Base-by-base conservation (phyloP, 352 stramenopile species). In the Pythium insidiosum region DNA sequence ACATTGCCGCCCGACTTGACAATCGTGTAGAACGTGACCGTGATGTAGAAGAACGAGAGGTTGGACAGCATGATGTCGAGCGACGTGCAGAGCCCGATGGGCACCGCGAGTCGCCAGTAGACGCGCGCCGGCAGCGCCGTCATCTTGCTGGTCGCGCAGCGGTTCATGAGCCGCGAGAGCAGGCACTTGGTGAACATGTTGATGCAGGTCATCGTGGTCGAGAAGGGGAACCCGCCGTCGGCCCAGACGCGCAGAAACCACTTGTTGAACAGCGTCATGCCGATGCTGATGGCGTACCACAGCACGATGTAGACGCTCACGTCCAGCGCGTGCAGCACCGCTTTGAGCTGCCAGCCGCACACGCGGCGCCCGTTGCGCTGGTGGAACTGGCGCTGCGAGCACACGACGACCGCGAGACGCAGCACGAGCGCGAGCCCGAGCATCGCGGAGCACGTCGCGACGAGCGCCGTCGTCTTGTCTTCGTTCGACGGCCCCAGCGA, bases 211-310 rank as follows among this genome's bases (percentile, higher is more conserved):
- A 90, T 87, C 22, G 74, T 85, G 11, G 77, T 86, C 16, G 73
- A 61, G 50, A 86, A 88, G 30, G 74, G 74, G 53, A 83, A 88
- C 15, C 78, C 78, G 16, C 70, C 64, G 47, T 68, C 62, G 22
- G 67, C 63, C 70, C 71, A 90, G 21, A 85, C 74, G 20, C 74
- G 68, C 30, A 90, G 36, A 33, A 90, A 88, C 78, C 74, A 88
- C 53, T 88, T 88, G 62, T 86, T 85, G 44, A 90, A 87, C 15
- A 88, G 68, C 61, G 78, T 90, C 74, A 90, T 87, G 47, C 70
- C 72, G 53, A 90, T 90, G 47, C 74, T 88, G 38, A 90, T 78
- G n/a, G 61, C 72, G 47, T 88, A 89, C 77, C 77, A 89, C 18
- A 84, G 63, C 38, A 89, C 66, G 23, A 89, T 62, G 40, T 73